Conservation (phyloP, 495 filamentous ascomycete species). For the Talaromyces liani region DNA sequence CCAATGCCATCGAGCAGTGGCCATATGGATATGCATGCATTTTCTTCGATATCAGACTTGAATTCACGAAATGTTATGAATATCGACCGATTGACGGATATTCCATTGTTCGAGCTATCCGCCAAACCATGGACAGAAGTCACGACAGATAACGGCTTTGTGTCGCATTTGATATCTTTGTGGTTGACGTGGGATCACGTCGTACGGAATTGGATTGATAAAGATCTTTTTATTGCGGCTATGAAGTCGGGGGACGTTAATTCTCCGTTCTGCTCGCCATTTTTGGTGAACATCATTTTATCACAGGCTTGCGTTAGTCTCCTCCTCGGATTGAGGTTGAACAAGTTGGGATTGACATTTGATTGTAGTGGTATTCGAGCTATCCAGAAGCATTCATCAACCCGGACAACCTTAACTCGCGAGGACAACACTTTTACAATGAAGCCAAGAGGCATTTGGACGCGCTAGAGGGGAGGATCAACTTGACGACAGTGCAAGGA, state of each 20-base stretch:
- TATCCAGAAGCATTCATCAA: conserved; percentile 15
- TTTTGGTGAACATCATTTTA: conserved; percentile 38
- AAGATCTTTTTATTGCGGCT: conserved; percentile 29
- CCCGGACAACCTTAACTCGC: conserved; percentile 10
- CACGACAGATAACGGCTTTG: conserved; percentile 29
- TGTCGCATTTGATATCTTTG: conserved; percentile 33
- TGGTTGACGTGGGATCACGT: conserved; percentile 36
- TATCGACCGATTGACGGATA: conserved; percentile 16
- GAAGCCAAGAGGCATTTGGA: conserved; percentile 12
- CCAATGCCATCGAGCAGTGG: neutral
- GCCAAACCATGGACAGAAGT: conserved; percentile 34
- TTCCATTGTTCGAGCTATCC: conserved; percentile 20
- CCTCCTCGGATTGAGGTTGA: neutral
- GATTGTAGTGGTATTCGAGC: conserved; percentile 14
- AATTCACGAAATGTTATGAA: conserved; percentile 12
- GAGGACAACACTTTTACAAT: conserved; percentile 15
- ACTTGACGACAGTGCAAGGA: conserved; percentile 14
- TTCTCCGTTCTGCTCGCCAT: conserved; percentile 29
- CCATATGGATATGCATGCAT: neutral
- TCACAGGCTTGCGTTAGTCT: conserved; percentile 20
- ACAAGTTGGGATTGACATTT: neutral
- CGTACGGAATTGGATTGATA: conserved; percentile 27
- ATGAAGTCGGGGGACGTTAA: conserved; percentile 19
- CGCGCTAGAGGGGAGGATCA: conserved; percentile 11
- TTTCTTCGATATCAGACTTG: neutral